phyloP scores from a whole-genome alignment of 1,139 yeast species.

The Pichia sp. region DNA sequence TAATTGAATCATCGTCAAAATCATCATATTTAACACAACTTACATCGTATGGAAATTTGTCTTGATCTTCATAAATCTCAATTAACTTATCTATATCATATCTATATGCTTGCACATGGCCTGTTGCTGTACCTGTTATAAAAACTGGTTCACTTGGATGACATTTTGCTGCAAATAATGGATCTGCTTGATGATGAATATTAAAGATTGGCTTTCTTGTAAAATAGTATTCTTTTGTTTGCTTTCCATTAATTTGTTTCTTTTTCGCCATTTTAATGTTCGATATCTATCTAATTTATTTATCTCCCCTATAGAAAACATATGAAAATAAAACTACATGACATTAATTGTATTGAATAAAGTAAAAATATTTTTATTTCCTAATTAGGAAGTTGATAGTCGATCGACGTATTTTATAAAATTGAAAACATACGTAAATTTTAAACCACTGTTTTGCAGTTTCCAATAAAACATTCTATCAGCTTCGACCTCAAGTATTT shows the following conservation, averaged over 20 bases:
- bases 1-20: constrained; percentile 31
- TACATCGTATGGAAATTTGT: constrained; percentile 16
- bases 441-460: no score
- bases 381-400: no score
- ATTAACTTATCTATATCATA: constrained; percentile 48
- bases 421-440: no score
- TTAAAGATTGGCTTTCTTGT: constrained; percentile 16
- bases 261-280: constrained; percentile 10
- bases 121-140: constrained; percentile 72
- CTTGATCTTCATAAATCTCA: constrained; percentile 20
- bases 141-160: constrained; percentile 69
- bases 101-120: constrained; percentile 55
- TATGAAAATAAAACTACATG: no score
- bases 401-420: no score
- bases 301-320: no score
- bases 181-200: constrained; percentile 33
- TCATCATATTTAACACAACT: constrained; percentile 14
- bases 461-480: no score
- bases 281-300: no score
- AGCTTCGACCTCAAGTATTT: no score
- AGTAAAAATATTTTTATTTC: no score
- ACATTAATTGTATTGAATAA: no score
- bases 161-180: constrained; percentile 70
- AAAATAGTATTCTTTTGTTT: constrained; percentile 9
- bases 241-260: neutral